Evolutionary conservation across 306 rosid genomes (phyloP).

Genomic region (Rosa lucieae): DNA sequence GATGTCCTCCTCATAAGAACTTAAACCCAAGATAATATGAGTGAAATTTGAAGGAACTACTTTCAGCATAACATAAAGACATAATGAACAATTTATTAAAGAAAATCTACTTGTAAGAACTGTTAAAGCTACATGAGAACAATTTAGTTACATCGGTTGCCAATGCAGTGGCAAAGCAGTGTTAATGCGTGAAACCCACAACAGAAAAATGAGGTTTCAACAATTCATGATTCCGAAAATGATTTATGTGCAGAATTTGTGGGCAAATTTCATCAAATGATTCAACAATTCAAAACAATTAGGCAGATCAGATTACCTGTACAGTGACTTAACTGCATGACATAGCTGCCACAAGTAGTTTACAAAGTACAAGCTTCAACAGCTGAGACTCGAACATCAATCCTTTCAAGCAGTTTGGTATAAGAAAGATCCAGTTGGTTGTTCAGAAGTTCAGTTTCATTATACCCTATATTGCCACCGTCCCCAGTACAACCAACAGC

Average conservation of each 20-base stretch:
- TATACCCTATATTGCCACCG: constrained; percentile 31
- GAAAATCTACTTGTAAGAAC: not conserved
- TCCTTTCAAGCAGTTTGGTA: constrained; percentile 26
- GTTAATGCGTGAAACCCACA: not conserved
- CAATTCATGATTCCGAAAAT: not conserved
- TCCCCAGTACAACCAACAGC: constrained; percentile 24
- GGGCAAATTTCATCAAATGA: constrained; percentile 11
- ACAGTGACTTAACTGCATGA: constrained; percentile 46
- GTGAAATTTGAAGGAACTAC: not conserved
- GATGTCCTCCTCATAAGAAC: not conserved
- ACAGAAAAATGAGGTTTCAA: not conserved
- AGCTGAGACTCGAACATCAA: constrained; percentile 41
- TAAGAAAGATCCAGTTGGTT: constrained; percentile 40
- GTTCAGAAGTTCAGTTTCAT: constrained; percentile 30
- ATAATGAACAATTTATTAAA: not conserved
- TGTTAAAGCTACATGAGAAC: not conserved
- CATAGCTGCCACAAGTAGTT: constrained; percentile 33
- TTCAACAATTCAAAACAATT: constrained; percentile 18
- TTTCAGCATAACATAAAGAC: not conserved
- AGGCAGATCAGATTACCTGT: constrained; percentile 51
- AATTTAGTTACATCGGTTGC: not conserved
- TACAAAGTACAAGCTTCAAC: constrained; percentile 42
- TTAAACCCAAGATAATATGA: not conserved
- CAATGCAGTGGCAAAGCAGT: not conserved
- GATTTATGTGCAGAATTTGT: not conserved